These are phyloP conservation scores for Triticum monococcum DNA, from an alignment of 176 grass and related monocot species.

Conservation along the genomic window DNA sequence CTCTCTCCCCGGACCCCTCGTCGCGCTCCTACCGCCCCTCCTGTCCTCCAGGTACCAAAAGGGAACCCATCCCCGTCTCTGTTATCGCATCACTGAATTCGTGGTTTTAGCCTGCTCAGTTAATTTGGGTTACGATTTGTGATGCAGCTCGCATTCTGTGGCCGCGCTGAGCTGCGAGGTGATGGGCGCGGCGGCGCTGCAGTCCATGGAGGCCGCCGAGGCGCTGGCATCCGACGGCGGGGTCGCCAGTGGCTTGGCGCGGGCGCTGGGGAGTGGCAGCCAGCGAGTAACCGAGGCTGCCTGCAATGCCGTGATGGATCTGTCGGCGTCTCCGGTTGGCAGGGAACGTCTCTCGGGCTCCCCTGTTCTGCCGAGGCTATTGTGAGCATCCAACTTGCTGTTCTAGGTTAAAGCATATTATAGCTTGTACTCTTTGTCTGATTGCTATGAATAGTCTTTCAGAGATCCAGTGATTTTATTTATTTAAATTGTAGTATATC, in stretches of 20 bases:
- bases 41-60: slow-evolving; percentile 39
- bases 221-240: slow-evolving; percentile 42
- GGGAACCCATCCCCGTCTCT: background rate
- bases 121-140: background rate
- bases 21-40: slow-evolving; percentile 38
- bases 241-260: slow-evolving; percentile 34
- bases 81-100: background rate
- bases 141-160: slow-evolving; percentile 43
- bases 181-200: slow-evolving; percentile 46
- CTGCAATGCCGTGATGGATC: slow-evolving; percentile 46
- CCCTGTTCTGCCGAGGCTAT: slow-evolving; percentile 41
- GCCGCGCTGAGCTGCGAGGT: slow-evolving; percentile 53
- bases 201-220: slow-evolving; percentile 42
- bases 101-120: background rate
- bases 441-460: background rate
- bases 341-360: slow-evolving; percentile 43
- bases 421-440: background rate
- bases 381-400: slow-evolving; percentile 37
- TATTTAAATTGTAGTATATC: background rate
- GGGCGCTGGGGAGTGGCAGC: slow-evolving; percentile 34
- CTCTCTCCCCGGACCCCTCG: slow-evolving; percentile 27
- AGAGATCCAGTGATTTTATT: background rate
- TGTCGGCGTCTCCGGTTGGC: slow-evolving; percentile 44
- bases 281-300: slow-evolving; percentile 31
- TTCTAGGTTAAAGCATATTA: background rate